These are phyloP conservation scores for Moesziomyces sp. DNA, from an alignment of 1,284 basidiomycete species.

Conservation along the genomic window DNA sequence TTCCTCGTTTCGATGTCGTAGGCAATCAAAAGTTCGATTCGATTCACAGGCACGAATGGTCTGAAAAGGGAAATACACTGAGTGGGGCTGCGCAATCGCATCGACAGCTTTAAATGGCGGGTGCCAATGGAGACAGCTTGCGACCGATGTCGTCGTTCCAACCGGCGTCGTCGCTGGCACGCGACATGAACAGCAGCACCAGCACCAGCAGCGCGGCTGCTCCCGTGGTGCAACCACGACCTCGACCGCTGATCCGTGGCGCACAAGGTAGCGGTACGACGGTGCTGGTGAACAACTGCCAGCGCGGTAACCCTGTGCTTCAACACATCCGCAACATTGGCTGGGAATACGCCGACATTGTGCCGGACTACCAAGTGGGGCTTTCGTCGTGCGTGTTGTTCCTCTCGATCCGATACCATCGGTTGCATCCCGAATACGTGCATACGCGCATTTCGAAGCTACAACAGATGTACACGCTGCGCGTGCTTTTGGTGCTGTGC, in stretches of 20 bases:
- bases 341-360: conserved; percentile 94
- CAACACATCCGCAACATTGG: conserved; percentile 85
- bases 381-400: conserved; percentile 59
- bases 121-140: conserved; percentile 1
- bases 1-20: too few species aligned
- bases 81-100: too few species aligned
- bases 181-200: conserved; percentile 9
- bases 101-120: too few species aligned
- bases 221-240: conserved; percentile 31
- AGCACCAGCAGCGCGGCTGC: background rate
- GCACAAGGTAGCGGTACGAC: conserved; percentile 51
- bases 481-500: conserved; percentile 89
- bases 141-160: conserved; percentile 44
- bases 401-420: conserved; percentile 88
- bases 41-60: too few species aligned
- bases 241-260: conserved; percentile 52
- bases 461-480: conserved; percentile 80
- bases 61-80: too few species aligned
- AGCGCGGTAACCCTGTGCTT: conserved; percentile 89
- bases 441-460: conserved; percentile 88
- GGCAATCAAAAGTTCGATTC: too few species aligned
- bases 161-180: conserved; percentile 34
- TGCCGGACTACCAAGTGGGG: conserved; percentile 74
- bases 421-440: conserved; percentile 97
- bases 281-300: conserved; percentile 56